Percentiles rank a stretch among this genome's conserved stretches.
Conservation (phyloP, 2,329 filamentous ascomycete species). For the Cercospora sp. region DNA sequence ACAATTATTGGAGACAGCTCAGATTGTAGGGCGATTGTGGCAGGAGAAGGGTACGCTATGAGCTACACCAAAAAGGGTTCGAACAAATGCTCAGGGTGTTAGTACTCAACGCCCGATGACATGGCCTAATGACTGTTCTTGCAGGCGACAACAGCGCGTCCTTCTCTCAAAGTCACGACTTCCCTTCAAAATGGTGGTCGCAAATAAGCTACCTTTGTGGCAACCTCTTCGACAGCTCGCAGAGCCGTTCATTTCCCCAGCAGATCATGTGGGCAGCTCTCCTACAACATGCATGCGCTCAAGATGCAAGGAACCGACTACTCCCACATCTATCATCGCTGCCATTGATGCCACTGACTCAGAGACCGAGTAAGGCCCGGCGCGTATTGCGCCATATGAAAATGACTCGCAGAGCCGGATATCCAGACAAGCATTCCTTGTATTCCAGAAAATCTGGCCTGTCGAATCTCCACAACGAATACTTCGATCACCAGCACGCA, state of each 20-base stretch:
- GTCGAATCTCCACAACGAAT: background rate
- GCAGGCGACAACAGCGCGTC: background rate
- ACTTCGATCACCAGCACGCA: too few species aligned
- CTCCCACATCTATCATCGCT: background rate
- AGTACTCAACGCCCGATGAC: background rate
- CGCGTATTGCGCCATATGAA: background rate
- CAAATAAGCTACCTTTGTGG: too few species aligned
- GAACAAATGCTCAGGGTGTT: background rate
- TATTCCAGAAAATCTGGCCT: background rate
- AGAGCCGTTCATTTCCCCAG: background rate
- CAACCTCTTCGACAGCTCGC: background rate
- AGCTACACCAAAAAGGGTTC: too few species aligned
- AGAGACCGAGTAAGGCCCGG: background rate
- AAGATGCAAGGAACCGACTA: background rate
- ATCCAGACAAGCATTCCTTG: background rate
- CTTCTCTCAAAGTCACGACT: background rate
- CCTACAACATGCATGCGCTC: background rate
- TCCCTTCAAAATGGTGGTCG: too few species aligned
- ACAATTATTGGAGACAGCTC: conserved; percentile 42
- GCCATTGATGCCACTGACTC: background rate
- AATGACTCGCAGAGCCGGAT: background rate
- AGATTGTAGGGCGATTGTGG: conserved; percentile 15
- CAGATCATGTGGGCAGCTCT: background rate
- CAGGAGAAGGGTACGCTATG: too few species aligned
- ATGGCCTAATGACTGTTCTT: background rate